Percentiles rank a stretch among this genome's conserved stretches.
phyloP scores from a whole-genome alignment of 768 basidiomycete species.

The Hypholoma sublateritium region DNA sequence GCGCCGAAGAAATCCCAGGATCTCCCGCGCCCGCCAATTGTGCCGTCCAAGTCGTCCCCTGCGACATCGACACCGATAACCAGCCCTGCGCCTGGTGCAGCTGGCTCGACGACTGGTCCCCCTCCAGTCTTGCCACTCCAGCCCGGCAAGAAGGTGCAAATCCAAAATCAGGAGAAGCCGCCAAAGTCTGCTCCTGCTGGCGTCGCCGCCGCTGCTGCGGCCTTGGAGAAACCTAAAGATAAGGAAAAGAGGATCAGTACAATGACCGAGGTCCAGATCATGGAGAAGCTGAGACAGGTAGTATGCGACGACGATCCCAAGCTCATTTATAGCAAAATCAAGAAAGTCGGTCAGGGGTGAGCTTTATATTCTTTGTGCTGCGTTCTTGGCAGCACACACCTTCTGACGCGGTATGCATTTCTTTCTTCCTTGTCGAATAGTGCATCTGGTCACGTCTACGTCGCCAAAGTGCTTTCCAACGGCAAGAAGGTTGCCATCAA shows the following conservation, averaged over 20 bases:
- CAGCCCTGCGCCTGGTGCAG: slow-evolving; percentile 44
- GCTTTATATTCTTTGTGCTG: slow-evolving; percentile 26
- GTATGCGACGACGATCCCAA: slow-evolving; percentile 89
- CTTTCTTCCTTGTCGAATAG: slow-evolving; percentile 38
- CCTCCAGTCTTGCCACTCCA: slow-evolving; percentile 76
- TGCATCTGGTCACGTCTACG: slow-evolving; percentile 97
- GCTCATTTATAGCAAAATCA: slow-evolving; percentile 90
- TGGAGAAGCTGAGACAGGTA: slow-evolving; percentile 93
- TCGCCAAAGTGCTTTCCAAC: slow-evolving; percentile 84
- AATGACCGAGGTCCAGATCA: slow-evolving; percentile 97
- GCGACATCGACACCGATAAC: slow-evolving; percentile 44
- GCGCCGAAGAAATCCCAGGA: slow-evolving; percentile 28
- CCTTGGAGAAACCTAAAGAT: slow-evolving; percentile 74
- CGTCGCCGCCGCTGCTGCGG: slow-evolving; percentile 67
- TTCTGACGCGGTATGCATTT: slow-evolving; percentile 12
- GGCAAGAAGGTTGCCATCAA: slow-evolving; percentile 95
- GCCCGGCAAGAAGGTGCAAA: slow-evolving; percentile 70
- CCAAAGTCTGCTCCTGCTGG: slow-evolving; percentile 37
- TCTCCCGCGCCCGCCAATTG: slow-evolving; percentile 35
- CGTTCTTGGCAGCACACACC: neutral
- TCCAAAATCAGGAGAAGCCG: slow-evolving; percentile 49
- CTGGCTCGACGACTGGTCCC: slow-evolving; percentile 52
- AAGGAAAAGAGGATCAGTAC: slow-evolving; percentile 92
- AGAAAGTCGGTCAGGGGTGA: slow-evolving; percentile 98
- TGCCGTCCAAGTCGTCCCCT: slow-evolving; percentile 44